Percentiles rank a stretch among this genome's conserved stretches.
phyloP scores from a whole-genome alignment of 148 eudicot genomes.

The Talinum fruticosum region DNA sequence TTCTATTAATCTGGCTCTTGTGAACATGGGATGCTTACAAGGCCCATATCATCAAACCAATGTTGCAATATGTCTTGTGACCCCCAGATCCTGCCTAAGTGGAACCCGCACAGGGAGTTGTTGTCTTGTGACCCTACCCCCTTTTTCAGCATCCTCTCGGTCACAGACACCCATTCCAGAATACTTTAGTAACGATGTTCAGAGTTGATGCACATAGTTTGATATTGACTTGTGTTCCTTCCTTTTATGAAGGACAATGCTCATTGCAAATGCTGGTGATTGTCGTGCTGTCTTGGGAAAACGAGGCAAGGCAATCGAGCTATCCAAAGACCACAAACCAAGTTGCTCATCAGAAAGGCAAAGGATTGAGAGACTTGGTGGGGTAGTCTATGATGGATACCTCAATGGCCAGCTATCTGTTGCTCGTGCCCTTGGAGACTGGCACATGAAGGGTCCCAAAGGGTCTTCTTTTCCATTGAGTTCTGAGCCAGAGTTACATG shows the following conservation, averaged over 20 bases:
- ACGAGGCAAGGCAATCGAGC: constrained; percentile 73
- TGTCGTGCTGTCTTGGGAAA: constrained; percentile 85
- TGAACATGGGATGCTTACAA: not conserved
- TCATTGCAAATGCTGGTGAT: constrained; percentile 76
- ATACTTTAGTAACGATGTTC: too few species aligned
- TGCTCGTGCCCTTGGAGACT: constrained; percentile 87
- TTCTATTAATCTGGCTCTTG: not conserved
- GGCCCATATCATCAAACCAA: not conserved
- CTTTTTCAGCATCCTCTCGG: too few species aligned
- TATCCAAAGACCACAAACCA: constrained; percentile 86
- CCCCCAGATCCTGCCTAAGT: too few species aligned
- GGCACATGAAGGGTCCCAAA: constrained; percentile 87
- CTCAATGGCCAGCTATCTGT: constrained; percentile 83
- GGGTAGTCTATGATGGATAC: constrained; percentile 79
- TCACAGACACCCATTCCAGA: too few species aligned
- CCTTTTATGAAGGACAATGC: constrained; percentile 38
- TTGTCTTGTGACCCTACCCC: too few species aligned
- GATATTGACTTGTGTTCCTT: constrained; percentile 10
- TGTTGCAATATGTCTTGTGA: too few species aligned
- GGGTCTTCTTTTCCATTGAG: constrained; percentile 63
- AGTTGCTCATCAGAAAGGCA: constrained; percentile 54
- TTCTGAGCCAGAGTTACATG: constrained; percentile 81
- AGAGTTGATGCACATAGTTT: constrained; percentile 2
- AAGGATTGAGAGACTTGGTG: constrained; percentile 76
- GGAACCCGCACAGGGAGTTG: too few species aligned